Base-by-base conservation (phyloP, 805 yeast genomes). In the Candida verbasci region DNA sequence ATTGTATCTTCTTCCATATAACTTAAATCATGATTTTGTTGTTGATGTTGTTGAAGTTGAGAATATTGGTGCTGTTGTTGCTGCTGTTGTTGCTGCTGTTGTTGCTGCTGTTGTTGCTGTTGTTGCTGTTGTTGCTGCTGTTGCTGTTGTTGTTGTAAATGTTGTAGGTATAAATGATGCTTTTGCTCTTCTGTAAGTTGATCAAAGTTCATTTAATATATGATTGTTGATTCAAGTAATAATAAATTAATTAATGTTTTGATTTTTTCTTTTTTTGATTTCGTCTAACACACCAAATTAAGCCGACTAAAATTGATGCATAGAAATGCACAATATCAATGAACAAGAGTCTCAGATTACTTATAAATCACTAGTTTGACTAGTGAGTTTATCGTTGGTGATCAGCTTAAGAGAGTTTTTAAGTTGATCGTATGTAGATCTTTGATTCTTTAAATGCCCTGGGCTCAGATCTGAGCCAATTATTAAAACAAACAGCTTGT, bases 1-100 rank as follows among this genome's bases (percentile, higher is more conserved):
- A 35, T 47, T 18, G 56, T 49, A 43, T 64, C 72, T 32, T 65
- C 69, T 16, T 66, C 71, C 72, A 66, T 65, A 42, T 50, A 65
- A 42, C 63, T 55, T 37, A 52, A 63, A 16, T 57, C 50, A 20
- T 20, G 28, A 34, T 18, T 14, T 17, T 37, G 35, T n/a, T n/a
- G n/a, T n/a, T n/a, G n/a, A n/a, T n/a, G n/a, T n/a, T n/a, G n/a
- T n/a, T n/a, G n/a, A n/a, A n/a, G n/a, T n/a, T n/a, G n/a, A n/a
- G n/a, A n/a, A n/a, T n/a, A n/a, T 9, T 15, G 15, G 9, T 24
- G 26, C n/a, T 31, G 35, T 22, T 38, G 41, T 3, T 14, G 12
- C 24, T 39, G 42, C 26, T 21, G 12, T 15, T 38, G 35, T 33
- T 31, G 37, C 21, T 36, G 39, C 9, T 28, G 29, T n/a, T 20